Evolutionary conservation across 1,139 yeast species (phyloP).

Genomic region (Tardiomyces depauwii): DNA sequence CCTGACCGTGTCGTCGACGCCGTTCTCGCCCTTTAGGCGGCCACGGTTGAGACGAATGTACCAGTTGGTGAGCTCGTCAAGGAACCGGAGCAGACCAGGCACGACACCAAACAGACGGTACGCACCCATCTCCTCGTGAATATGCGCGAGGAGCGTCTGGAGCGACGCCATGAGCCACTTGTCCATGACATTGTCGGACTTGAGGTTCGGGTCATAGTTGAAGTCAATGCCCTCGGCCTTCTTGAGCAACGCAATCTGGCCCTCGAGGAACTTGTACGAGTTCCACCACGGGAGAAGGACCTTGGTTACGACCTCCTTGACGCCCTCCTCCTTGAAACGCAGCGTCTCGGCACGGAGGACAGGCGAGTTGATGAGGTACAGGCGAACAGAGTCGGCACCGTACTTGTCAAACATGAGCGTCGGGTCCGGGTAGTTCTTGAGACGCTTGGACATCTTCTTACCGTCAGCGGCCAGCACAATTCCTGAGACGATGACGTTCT

Average conservation of each 20-base stretch:
- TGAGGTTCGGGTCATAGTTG: slow-evolving; percentile 52
- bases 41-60: slow-evolving; percentile 96
- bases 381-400: slow-evolving; percentile 97
- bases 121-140: slow-evolving; percentile 80
- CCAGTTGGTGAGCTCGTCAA: slow-evolving; percentile 97
- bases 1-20: slow-evolving; percentile 67
- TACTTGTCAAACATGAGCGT: slow-evolving; percentile 64
- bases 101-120: slow-evolving; percentile 94
- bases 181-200: slow-evolving; percentile 88
- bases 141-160: slow-evolving; percentile 77
- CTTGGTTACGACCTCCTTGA: slow-evolving; percentile 91
- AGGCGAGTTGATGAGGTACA: slow-evolving; percentile 93
- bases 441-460: slow-evolving; percentile 97
- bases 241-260: slow-evolving; percentile 76
- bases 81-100: slow-evolving; percentile 75
- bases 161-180: slow-evolving; percentile 92
- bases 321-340: slow-evolving; percentile 97
- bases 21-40: slow-evolving; percentile 92
- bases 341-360: slow-evolving; percentile 93
- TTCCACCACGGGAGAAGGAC: slow-evolving; percentile 98
- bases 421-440: slow-evolving; percentile 98
- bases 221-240: slow-evolving; percentile 65
- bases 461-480: slow-evolving; percentile 97
- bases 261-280: slow-evolving; percentile 91
- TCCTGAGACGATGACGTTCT: slow-evolving; percentile 94